Base-by-base conservation (phyloP, 371 early-diverging fungal genomes). In the Mucor piriformis region DNA sequence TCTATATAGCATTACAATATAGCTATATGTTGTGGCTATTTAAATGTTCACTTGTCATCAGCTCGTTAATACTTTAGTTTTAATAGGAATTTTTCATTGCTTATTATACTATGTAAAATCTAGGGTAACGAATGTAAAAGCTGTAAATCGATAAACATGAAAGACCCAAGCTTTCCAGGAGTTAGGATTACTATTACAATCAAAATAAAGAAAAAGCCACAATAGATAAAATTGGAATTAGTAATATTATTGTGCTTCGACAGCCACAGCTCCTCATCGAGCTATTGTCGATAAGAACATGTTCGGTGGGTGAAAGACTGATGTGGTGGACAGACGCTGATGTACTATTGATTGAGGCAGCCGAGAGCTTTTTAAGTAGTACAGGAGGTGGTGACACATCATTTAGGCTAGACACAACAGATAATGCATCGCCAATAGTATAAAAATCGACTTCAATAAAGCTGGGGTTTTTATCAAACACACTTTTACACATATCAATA, bases 371-470 rank as follows among this genome's bases (percentile, higher is more conserved):
- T 27, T 49, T 58, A 8, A 15, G 15, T 8, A 21, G 2, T 16
- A 27, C 12, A 20, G 50, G 42, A 11, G n/a, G 16, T 0, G 50
- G n/a, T 15, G 50, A 8, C 15, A 87, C 85, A 18, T 67, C 73
- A 66, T 92, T 91, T 32, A 89, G 35, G 27, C 67, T 49, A 0
- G 87, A 86, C 0, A 85, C 76, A 2, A 66, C 42, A 25, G 64
- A 43, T 48, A 84, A 57, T 1, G 79, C 32, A 15, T 70, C 67
- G 7, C 90, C 90, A 5, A 74, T 59, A 10, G 86, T 79, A 59
- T 88, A 92, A 67, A 84, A 92, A 63, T 92, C 92, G 2, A 91
- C 89, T 6, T 89, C 81, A 6, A 92, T 68, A 72, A 83, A 92
- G 61, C 73, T 90, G 11, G 89, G 87, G 34, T 75, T 77, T 24